Evolutionary conservation across 371 early-diverging fungal species (phyloP), one percentile per base, ranked within the genome.

Genomic region (Mortierella sp.): DNA sequence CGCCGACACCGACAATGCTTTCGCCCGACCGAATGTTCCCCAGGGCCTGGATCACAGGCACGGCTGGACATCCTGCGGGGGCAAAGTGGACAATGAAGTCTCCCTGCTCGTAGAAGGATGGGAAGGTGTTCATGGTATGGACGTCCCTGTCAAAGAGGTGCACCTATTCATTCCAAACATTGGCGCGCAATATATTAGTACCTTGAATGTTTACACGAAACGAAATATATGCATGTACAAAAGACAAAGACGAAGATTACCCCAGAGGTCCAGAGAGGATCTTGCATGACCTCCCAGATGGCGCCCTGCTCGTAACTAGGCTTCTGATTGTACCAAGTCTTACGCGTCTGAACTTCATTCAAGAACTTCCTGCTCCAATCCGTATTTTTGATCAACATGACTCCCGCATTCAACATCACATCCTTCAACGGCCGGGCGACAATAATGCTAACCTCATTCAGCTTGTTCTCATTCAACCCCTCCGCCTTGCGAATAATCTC

Each of bases 31-130:
- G 43, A 41, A 78, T 63, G 56, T 77, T 82, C 2, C 6, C 18
- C 46, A 93, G 83, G 3, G 92, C 94, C 32, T 89, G 83, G 27
- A 94, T 51, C 0, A 92, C 91, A n/a, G 90, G 90, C 43, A 88
- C 88, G 43, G 89, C 88, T 21, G 94, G 93, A 75, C 94, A 94
- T 70, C 90, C 91, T 70, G 91, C 93, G 2, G 93, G 93, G 0
- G 94, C 92, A 84, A 90, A 93, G 76, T 94, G 94, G 41, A 94
- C 90, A 54, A 94, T 87, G 79, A 94, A 94, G 73, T 93, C 91
- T 27, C 91, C 92, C 27, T 89, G 82, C 32, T 83, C 65, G 77
- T 93, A 94, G 21, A 75, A 79, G 18, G 74, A 75, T 0, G 94
- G 93, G 79, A 93, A 91, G 1, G 93, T 92, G 60, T 92, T 93